Evolutionary conservation across 805 yeast species (phyloP).

Genomic region (Wickerhamomyces strasburgensis): DNA sequence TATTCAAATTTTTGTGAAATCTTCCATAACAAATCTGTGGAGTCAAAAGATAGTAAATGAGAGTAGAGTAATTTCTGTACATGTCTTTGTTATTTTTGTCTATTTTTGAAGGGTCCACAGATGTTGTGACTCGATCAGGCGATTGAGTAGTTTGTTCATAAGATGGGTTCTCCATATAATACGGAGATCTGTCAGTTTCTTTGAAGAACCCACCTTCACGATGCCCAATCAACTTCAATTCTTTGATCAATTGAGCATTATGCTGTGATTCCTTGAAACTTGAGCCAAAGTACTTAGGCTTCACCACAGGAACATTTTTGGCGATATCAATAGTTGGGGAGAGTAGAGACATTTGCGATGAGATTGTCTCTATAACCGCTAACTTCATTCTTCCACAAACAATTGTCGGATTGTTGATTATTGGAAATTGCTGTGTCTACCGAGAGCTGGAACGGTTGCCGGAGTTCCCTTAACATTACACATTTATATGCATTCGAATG

Average conservation of each 20-base stretch:
- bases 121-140: not conserved
- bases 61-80: constrained; percentile 41
- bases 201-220: constrained; percentile 55
- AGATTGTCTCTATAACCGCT: no score
- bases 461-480: no score
- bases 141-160: not conserved
- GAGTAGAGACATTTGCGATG: not conserved
- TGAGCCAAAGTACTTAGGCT: constrained; percentile 11
- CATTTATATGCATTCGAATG: no score
- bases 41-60: constrained; percentile 49
- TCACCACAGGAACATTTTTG: not conserved
- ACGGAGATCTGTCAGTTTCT: constrained; percentile 51
- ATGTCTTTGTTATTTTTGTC: constrained; percentile 3
- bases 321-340: constrained; percentile 15
- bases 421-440: no score
- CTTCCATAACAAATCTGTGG: constrained; percentile 48
- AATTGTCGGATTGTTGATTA: no score
- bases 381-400: no score
- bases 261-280: constrained; percentile 12
- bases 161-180: constrained; percentile 33
- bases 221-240: constrained; percentile 37
- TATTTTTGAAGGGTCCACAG: constrained; percentile 3
- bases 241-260: constrained; percentile 31
- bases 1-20: constrained; percentile 45
- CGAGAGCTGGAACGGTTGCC: no score